Base-by-base conservation (phyloP, 306 rosid species). In the Aeschynomene evenia region DNA sequence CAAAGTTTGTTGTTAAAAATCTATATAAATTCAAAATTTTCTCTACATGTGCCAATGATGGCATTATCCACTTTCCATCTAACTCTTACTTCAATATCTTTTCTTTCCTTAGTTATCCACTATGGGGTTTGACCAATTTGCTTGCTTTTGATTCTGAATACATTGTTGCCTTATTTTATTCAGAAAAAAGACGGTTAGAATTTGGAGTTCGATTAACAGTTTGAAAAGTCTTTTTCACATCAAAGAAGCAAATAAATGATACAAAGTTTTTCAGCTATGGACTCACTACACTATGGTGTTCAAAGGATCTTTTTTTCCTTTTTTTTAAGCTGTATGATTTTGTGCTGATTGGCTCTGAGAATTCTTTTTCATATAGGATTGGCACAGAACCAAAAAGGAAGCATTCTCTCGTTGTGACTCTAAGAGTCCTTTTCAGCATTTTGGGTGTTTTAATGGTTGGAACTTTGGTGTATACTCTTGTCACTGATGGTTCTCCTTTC, bases 401-500 rank as follows among this genome's bases (percentile, higher is more conserved):
- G 62, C 70, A 31, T 58, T 81, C 82, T 71, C 54, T 16, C 29
- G 84, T 81, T 63, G 55, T 57, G 78, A 53, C 59, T 67, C 77
- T 89, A 62, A 80, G 85, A 83, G 78, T 86, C 49, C 4, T 82
- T 73, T 93, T 88, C 70, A 19, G 76, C 56, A 77, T 68, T 71
- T 80, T 90, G 83, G 93, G 96, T 21, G 62, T 54, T 72, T 53
- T 86, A 63, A 90, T 93, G 98, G 50, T 82, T 43, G 96, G 81
- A 71, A 77, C 85, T 74, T 70, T 93, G 82, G 67, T 82, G 46
- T 88, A 88, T 79, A 91, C 96, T 68, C 61, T 85, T 63, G 34
- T 88, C 55, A 86, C 87, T 4, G 87, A 85, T 61, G 96, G 98
- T 65, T 78, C 93, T 70, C 96, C 96, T 54, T 93, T 89, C 55